Evolutionary conservation across 2,329 filamentous ascomycete species (phyloP), one percentile per base, ranked within the genome.

Genomic region (Aureobasidium namibiae): DNA sequence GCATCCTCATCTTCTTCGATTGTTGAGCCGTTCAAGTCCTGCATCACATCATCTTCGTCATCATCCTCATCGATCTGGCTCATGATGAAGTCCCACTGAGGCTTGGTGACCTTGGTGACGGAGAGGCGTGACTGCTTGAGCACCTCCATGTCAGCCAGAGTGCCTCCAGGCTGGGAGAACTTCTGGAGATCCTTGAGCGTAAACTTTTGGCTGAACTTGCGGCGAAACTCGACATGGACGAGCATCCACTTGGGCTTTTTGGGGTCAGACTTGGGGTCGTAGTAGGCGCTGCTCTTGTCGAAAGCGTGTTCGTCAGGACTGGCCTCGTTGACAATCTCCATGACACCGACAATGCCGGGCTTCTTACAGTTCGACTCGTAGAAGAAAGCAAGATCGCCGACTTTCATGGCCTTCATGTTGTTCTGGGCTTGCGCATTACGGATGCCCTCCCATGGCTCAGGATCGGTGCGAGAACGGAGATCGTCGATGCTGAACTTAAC

Each of bases 401-500:
- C 85, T 67, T 89, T 91, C 94, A 99, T 99, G 9, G 85, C 83
- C 31, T 89, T 84, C 75, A 99, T 86, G 70, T 96, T 90, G 68
- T 96, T 97, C 26, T 90, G 84, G 7, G 92, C 92, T 74, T 71
- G 70, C 18, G 68, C 68, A 54, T 78, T 80, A 48, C 75, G 66
- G 23, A 81, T 77, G 50, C 78, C 76, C 74, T 95, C 88, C 94
- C 94, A 99, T 0, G 89, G 86, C 69, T 97, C 92, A 1, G 92
- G 90, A 67, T 83, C 81, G 0, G 78, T 84, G 67, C 84, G 87
- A 0, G 83, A 81, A 14, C 82, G 81, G 36, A 99, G 75, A 70
- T 97, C 92, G 67, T 97, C 91, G 67, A 99, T 96, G 0, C 91
- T 95, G 74, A 97, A 99, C 65, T 85, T 88, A 46, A 96, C 90